These are phyloP conservation scores for Clohesyomyces aquaticus DNA, from an alignment of 495 filamentous ascomycete species.

Conservation along the genomic window DNA sequence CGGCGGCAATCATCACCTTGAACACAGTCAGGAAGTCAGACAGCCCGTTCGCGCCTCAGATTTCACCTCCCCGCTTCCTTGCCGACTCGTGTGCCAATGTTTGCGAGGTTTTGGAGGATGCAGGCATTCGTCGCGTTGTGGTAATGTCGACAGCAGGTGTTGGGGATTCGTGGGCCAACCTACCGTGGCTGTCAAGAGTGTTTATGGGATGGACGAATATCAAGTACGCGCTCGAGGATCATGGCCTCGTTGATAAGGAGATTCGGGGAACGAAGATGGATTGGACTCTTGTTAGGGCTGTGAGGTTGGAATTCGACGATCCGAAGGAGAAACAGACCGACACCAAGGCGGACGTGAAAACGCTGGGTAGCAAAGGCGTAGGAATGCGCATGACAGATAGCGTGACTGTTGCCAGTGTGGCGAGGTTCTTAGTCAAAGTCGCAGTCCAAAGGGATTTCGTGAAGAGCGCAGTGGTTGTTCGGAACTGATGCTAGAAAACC, in stretches of 20 bases:
- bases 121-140: slow-evolving; percentile 49
- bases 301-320: slow-evolving; percentile 46
- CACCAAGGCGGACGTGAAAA: slow-evolving; percentile 41
- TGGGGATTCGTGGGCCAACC: slow-evolving; percentile 53
- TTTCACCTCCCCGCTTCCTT: slow-evolving; percentile 53
- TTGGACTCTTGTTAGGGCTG: slow-evolving; percentile 52
- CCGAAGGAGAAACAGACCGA: slow-evolving; percentile 38
- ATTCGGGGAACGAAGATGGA: slow-evolving; percentile 49
- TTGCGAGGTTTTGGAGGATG: slow-evolving; percentile 49
- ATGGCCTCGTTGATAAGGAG: slow-evolving; percentile 50
- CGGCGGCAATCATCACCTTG: slow-evolving; percentile 53
- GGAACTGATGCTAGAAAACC: slow-evolving; percentile 17
- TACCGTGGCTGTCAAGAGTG: slow-evolving; percentile 48
- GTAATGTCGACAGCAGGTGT: slow-evolving; percentile 54
- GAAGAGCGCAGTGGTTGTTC: slow-evolving; percentile 13
- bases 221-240: slow-evolving; percentile 53
- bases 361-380: slow-evolving; percentile 42
- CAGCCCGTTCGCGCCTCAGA: slow-evolving; percentile 52
- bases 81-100: slow-evolving; percentile 53
- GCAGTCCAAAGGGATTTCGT: slow-evolving; percentile 16
- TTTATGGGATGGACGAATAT: slow-evolving; percentile 54
- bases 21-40: slow-evolving; percentile 52
- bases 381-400: slow-evolving; percentile 32
- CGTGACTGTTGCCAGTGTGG: slow-evolving; percentile 16
- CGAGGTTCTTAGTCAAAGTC: slow-evolving; percentile 11